phyloP scores from a whole-genome alignment of 257 asterid species.

The Solanum acaule region DNA sequence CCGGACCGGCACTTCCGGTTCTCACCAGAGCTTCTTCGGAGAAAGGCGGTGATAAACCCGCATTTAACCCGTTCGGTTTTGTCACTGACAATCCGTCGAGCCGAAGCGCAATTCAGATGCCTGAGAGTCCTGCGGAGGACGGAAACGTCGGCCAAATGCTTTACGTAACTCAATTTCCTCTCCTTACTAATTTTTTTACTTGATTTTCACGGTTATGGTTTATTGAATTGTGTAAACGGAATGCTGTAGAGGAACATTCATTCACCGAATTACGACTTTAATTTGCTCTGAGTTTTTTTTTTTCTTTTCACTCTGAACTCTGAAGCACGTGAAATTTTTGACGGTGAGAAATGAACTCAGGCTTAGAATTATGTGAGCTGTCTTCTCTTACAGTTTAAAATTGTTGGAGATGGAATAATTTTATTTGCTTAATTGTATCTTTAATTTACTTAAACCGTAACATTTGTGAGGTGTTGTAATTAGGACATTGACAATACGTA shows the following conservation, averaged over 20 bases:
- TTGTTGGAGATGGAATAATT: neutral
- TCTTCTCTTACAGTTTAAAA: neutral
- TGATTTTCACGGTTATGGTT: neutral
- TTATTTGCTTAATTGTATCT: neutral
- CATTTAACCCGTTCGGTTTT: conserved; percentile 90
- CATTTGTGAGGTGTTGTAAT: neutral
- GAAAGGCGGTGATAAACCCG: conserved; percentile 54
- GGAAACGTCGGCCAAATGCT: conserved; percentile 98
- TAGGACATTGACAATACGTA: neutral
- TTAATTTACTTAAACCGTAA: neutral
- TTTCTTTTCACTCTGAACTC: neutral
- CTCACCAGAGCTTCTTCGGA: conserved; percentile 44
- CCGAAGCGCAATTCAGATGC: conserved; percentile 86
- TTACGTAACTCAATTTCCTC: conserved; percentile 31
- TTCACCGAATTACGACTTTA: neutral
- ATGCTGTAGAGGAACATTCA: neutral
- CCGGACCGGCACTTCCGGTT: conserved; percentile 13
- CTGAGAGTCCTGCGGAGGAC: conserved; percentile 92
- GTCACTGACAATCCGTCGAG: conserved; percentile 95
- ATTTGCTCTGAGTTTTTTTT: neutral
- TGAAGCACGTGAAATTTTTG: neutral
- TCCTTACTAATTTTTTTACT: neutral
- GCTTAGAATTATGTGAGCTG: neutral
- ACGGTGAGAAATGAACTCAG: neutral
- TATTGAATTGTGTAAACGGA: neutral